These are phyloP conservation scores for Nymphaea colorata DNA, from an alignment of 164 flowering plant genomes.

Conservation along the genomic window DNA sequence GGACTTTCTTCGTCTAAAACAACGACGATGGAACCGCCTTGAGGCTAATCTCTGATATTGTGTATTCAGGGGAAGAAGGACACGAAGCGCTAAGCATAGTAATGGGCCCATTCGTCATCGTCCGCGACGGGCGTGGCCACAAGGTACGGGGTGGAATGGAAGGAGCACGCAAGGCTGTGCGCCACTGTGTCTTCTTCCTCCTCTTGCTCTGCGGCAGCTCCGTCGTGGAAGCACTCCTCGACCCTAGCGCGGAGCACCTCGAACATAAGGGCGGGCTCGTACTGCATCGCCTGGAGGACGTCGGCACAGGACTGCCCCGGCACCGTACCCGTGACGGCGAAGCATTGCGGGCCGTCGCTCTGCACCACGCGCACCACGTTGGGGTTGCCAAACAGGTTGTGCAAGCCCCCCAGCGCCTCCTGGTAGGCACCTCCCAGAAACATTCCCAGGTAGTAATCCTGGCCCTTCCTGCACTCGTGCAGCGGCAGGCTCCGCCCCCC, in stretches of 20 bases:
- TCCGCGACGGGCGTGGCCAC: conserved; percentile 23
- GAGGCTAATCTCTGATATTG: too few species aligned
- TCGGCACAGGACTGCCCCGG: conserved; percentile 77
- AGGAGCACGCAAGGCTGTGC: conserved; percentile 44
- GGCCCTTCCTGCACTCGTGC: conserved; percentile 50
- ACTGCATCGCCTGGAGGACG: conserved; percentile 92
- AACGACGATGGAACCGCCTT: too few species aligned
- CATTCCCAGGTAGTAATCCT: conserved; percentile 79
- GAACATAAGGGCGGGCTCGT: conserved; percentile 97
- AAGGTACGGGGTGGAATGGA: conserved; percentile 85
- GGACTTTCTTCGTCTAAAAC: too few species aligned
- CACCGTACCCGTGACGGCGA: conserved; percentile 75
- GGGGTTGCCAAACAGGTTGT: conserved; percentile 95
- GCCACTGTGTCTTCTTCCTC: conserved; percentile 23
- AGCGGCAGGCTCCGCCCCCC: conserved; percentile 77
- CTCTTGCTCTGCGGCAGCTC: neutral
- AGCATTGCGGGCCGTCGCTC: conserved; percentile 85
- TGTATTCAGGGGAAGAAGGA: too few species aligned
- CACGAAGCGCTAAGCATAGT: neutral
- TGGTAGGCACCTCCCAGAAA: conserved; percentile 98
- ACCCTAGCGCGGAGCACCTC: conserved; percentile 79
- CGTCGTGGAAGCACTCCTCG: conserved; percentile 30
- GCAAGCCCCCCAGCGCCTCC: conserved; percentile 98
- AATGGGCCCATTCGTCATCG: conserved; percentile 60
- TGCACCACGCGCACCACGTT: conserved; percentile 85